Evolutionary conservation across 768 basidiomycete genomes (phyloP), one percentile per base, ranked within the genome.

Genomic region (Tylopilus subfusipes): DNA sequence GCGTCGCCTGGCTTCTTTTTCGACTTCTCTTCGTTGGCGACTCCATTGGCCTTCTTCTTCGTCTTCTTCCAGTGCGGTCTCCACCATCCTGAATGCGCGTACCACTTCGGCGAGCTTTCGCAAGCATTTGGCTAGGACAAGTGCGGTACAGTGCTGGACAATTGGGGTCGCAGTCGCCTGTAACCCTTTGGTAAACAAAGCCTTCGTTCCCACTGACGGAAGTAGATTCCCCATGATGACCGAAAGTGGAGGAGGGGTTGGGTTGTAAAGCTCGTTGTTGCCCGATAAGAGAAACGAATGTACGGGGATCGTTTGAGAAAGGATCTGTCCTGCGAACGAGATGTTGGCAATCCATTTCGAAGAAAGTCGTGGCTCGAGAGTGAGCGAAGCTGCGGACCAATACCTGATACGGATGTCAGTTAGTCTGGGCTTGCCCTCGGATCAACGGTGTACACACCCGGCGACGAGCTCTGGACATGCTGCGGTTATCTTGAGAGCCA

Each of bases 301-400:
- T 1, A 74, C 60, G 0, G 94, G 92, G 2, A 93, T 72, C 0
- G 90, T 83, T 0, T 93, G 78, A 1, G 89, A 86, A 48, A 97
- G 78, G 50, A 98, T 79, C 9, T 78, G 77, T 3, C 87, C 90
- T 38, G 91, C 82, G 64, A 94, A 88, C 5, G 90, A 77, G 59
- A 97, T 85, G 54, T 93, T 96, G 0, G 88, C 82, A 30, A 98
- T 85, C 94, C 96, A 98, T 65, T 86, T 88, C 0, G 89, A 89
- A 0, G 90, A 90, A 6, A 94, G 79, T 3, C 93, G 84, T 0
- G 93, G 92, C 62, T 96, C 93, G 5, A 95, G 76, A 0, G 90
- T 88, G 31, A 92, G 71, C 3, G 79, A 78, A 5, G 81, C 83
- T 2, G 77, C 77, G 14, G 83, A 67, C 88, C 90, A 92, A 63